Conservation (phyloP, 106 monocot genomes). For the Allium fistulosum region DNA sequence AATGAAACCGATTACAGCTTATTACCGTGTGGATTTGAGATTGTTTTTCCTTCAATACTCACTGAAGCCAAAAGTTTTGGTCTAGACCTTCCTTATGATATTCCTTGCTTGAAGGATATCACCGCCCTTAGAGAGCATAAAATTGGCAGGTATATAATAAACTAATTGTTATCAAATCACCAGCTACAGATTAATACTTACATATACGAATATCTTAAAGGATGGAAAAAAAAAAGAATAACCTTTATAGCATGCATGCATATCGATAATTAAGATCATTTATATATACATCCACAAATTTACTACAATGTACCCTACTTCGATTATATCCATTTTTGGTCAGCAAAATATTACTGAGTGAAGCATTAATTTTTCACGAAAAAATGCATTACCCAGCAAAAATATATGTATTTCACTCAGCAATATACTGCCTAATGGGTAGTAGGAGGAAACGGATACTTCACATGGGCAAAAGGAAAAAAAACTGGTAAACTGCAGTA, state of each 20-base stretch:
- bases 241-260: not conserved
- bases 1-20: not conserved
- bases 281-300: not conserved
- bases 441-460: no score
- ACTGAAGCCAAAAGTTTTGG: conserved; percentile 5
- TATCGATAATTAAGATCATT: not conserved
- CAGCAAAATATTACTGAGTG: not conserved
- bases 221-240: not conserved
- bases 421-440: no score
- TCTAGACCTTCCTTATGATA: conserved; percentile 1
- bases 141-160: conserved; percentile 15
- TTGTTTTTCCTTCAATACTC: conserved; percentile 4
- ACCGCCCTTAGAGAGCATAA: conserved; percentile 15
- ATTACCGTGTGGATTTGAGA: not conserved
- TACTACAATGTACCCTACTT: no score
- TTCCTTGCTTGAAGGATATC: not conserved
- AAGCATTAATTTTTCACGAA: no score
- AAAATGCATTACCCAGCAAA: no score
- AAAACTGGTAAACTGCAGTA: no score
- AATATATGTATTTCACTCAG: no score
- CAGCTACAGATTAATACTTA: not conserved
- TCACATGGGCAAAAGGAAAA: no score
- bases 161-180: not conserved
- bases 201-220: no score
- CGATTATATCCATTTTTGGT: no score